Conservation (phyloP, 805 yeast species). For the Lipomyces lipofer region DNA sequence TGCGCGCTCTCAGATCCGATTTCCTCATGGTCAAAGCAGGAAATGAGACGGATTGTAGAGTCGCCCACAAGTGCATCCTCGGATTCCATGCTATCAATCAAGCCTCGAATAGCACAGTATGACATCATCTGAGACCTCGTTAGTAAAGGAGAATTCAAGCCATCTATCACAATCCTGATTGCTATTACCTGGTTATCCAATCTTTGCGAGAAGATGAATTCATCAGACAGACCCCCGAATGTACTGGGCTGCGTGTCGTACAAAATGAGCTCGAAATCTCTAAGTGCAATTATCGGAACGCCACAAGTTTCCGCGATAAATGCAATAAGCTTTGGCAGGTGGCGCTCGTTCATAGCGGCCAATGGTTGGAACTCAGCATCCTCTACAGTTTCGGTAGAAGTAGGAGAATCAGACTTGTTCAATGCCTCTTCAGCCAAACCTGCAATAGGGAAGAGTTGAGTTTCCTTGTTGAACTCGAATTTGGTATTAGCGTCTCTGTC, state of each 20-base stretch:
- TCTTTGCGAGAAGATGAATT: conserved; percentile 88
- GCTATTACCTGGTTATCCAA: conserved; percentile 72
- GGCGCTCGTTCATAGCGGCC: conserved; percentile 67
- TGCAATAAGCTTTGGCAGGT: conserved; percentile 67
- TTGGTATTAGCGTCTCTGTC: conserved; percentile 72
- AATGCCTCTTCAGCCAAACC: conserved; percentile 53
- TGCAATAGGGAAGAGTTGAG: conserved; percentile 82
- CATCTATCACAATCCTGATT: not conserved
- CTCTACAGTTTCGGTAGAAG: conserved; percentile 25
- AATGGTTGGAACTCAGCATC: conserved; percentile 55
- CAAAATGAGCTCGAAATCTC: conserved; percentile 85
- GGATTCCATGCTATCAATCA: conserved; percentile 50
- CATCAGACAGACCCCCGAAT: conserved; percentile 86
- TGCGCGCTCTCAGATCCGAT: conserved; percentile 92
- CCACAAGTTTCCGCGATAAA: conserved; percentile 66
- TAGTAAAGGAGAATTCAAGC: no score
- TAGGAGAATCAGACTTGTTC: conserved; percentile 37
- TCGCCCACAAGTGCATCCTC: conserved; percentile 49
- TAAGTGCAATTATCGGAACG: conserved; percentile 56
- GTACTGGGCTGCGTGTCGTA: conserved; percentile 82
- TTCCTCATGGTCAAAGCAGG: conserved; percentile 95
- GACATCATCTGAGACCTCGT: conserved; percentile 52
- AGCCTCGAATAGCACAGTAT: conserved; percentile 71
- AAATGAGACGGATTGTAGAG: conserved; percentile 66
- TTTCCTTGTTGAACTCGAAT: conserved; percentile 87